A percentile compares a stretch with the other conserved stretches of the same genome.
Evolutionary conservation across 2,329 filamentous ascomycete species (phyloP).

Genomic region (Aspergillus costaricaensis): DNA sequence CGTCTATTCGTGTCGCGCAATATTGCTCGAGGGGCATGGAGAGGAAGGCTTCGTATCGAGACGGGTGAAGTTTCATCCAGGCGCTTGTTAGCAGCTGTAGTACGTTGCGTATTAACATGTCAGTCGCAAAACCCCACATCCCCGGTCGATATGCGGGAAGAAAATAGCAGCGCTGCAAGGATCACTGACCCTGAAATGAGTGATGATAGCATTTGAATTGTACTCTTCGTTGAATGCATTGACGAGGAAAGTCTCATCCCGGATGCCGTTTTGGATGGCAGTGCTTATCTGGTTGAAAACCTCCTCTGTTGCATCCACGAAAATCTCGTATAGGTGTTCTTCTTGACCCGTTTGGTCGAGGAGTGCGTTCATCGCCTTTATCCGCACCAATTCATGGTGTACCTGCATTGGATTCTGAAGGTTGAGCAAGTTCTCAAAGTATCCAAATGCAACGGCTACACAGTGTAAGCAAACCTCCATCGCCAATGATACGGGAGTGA

Average conservation of each 20-base stretch:
- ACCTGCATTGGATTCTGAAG: slow-evolving; percentile 66
- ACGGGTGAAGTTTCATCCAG: slow-evolving; percentile 75
- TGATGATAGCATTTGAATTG: slow-evolving; percentile 74
- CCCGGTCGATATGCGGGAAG: not conserved
- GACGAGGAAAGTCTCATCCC: slow-evolving; percentile 60
- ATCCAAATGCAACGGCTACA: slow-evolving; percentile 85
- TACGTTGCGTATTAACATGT: slow-evolving; percentile 13
- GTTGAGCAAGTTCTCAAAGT: slow-evolving; percentile 82
- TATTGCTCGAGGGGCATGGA: slow-evolving; percentile 66
- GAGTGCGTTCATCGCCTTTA: slow-evolving; percentile 70
- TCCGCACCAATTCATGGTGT: slow-evolving; percentile 69
- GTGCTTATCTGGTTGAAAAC: slow-evolving; percentile 66
- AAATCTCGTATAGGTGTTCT: slow-evolving; percentile 75
- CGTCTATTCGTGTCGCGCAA: slow-evolving; percentile 70
- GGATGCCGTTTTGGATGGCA: slow-evolving; percentile 58
- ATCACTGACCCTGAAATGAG: slow-evolving; percentile 67
- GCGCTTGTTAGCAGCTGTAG: slow-evolving; percentile 75
- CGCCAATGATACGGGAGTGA: slow-evolving; percentile 37
- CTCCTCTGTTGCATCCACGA: slow-evolving; percentile 71
- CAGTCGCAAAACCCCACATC: slow-evolving; percentile 21
- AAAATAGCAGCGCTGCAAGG: not conserved
- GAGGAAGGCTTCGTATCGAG: slow-evolving; percentile 72
- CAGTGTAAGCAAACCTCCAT: slow-evolving; percentile 16
- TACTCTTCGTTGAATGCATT: slow-evolving; percentile 72
- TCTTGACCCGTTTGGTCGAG: slow-evolving; percentile 70